Base-by-base conservation (phyloP, 106 monocot genomes). In the Ottelia alismoides region DNA sequence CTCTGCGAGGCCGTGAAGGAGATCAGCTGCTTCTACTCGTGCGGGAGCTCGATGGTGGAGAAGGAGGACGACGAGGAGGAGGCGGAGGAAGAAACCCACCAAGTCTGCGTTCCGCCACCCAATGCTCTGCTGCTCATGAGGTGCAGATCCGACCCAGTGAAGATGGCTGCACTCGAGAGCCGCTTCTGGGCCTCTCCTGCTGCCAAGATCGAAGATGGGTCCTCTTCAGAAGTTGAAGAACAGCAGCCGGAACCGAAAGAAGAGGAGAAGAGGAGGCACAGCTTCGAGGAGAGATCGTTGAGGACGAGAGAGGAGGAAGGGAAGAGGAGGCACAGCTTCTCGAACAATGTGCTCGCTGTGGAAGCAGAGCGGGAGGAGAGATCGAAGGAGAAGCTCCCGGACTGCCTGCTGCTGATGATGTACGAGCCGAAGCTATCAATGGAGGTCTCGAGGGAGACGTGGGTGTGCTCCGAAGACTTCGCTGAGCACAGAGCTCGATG, bases 361-460 rank as follows among this genome's bases (percentile, higher is more conserved):
- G n/a, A n/a, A n/a, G n/a, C n/a, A n/a, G n/a, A n/a, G n/a, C n/a
- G n/a, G 48, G 54, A 55, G 17, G 54, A 14, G 11, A 9, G 4
- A 2, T 22, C 31, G 62, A 18, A 54, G n/a, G 52, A 43, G 0
- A 73, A 72, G 49, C 31, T 96, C 60, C 94, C 94, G 12, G 88
- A 96, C 23, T 96, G 94, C 64, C 73, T 96, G 14, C 68, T 96
- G 19, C 52, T 88, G 66, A 96, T 96, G 94, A 88, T 96, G 94
- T 96, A 85, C 47, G 94, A 96, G 57, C 94, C 94, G 0, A 96
- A 96, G 61, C 53, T 96, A 5, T 96, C 94, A 11, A 96, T 96
- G 94, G 94, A 96, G 69, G 94, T 96, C 3, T 96, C 94, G 9
- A 84, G 76, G 58, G 94, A 96, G 74, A 96, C 94, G 1, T 96